Evolutionary conservation across 2,329 filamentous ascomycete species (phyloP).

Genomic region (Epichloe gansuensis): DNA sequence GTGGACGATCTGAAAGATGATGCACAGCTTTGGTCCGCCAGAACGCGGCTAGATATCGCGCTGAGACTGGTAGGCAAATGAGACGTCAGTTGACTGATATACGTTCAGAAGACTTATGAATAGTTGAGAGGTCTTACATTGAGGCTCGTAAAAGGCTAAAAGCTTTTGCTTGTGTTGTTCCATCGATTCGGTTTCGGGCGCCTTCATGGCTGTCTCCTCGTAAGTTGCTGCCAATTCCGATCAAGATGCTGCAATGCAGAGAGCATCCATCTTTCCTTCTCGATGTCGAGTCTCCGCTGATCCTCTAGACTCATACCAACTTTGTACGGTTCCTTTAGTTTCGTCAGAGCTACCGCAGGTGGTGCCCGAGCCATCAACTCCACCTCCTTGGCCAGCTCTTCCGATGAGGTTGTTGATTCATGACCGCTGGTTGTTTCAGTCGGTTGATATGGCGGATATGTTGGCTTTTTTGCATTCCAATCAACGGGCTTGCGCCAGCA

Average conservation of each 20-base stretch:
- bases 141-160: conserved; percentile 39
- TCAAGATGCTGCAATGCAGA: conserved; percentile 39
- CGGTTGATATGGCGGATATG: not conserved
- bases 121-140: conserved; percentile 23
- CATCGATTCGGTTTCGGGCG: not conserved
- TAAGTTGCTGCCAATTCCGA: conserved; percentile 11
- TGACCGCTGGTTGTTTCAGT: not conserved
- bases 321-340: conserved; percentile 7
- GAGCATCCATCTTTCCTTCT: conserved; percentile 39
- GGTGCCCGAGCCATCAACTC: conserved; percentile 7
- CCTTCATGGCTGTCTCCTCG: not conserved
- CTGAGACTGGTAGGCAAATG: not conserved
- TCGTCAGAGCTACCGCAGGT: conserved; percentile 8
- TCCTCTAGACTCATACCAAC: not conserved
- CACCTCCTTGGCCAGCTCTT: conserved; percentile 3
- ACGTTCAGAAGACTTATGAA: not conserved
- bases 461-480: not conserved
- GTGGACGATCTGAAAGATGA: conserved; percentile 4
- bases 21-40: conserved; percentile 2
- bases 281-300: conserved; percentile 14
- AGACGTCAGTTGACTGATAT: not conserved
- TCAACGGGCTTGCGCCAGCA: conserved; percentile 3
- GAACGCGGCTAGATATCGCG: not conserved
- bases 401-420: not conserved
- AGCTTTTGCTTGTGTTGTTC: conserved; percentile 18